Percentiles rank a stretch among this genome's conserved stretches.
These are phyloP conservation scores for Nemania diffusa DNA, from an alignment of 2,329 filamentous ascomycete species.

Conservation along the genomic window DNA sequence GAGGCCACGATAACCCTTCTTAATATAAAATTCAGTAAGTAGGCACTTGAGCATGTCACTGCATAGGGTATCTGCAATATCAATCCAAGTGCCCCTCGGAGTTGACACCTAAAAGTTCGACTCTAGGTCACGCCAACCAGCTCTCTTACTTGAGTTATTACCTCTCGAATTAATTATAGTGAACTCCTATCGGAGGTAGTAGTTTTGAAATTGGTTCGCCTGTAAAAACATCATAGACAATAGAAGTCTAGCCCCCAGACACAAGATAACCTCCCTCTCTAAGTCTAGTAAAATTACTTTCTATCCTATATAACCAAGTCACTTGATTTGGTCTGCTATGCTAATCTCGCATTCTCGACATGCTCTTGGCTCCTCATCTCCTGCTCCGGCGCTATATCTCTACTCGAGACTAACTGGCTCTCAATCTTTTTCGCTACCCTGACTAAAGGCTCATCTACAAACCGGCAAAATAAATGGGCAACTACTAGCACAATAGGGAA, in stretches of 20 bases:
- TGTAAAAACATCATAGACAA: background rate
- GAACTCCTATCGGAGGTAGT: too few relatives aligned
- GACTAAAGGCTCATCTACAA: constrained; percentile 54
- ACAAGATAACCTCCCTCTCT: background rate
- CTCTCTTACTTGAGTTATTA: background rate
- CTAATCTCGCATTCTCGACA: background rate
- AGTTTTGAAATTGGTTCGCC: background rate
- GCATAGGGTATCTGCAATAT: background rate
- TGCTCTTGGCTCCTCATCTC: constrained; percentile 3
- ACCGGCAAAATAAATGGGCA: constrained; percentile 69
- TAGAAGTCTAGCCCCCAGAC: background rate
- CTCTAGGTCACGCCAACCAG: background rate
- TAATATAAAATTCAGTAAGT: background rate
- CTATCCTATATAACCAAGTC: background rate
- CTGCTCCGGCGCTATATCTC: background rate
- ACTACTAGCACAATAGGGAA: constrained; percentile 60
- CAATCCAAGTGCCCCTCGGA: background rate
- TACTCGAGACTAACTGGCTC: background rate
- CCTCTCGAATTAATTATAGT: too few relatives aligned
- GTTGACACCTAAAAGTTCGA: background rate
- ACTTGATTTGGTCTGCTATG: background rate
- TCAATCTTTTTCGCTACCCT: constrained; percentile 12
- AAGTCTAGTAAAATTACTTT: background rate
- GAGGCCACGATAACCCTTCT: constrained; percentile 18
- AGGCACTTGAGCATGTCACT: background rate